These are phyloP conservation scores for Pneumocystis murina DNA, from an alignment of 1,139 yeast genomes.

Conservation along the genomic window DNA sequence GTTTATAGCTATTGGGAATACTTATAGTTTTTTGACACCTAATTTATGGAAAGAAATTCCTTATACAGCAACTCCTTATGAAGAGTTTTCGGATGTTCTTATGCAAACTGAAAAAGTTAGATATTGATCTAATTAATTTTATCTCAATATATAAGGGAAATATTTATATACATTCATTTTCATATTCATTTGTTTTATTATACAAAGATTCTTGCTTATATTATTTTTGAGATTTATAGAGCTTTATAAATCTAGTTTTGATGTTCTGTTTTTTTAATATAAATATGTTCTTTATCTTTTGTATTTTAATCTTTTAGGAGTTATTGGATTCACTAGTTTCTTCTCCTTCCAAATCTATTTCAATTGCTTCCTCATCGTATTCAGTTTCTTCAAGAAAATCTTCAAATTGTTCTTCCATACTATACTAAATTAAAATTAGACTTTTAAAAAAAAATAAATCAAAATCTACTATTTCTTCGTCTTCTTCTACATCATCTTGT, in stretches of 20 bases:
- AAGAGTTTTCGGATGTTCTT: conserved; percentile 13
- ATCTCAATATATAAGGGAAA: neutral
- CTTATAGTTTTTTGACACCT: conserved; percentile 99
- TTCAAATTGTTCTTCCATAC: conserved; percentile 4
- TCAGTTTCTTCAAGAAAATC: conserved; percentile 3
- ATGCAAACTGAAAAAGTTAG: neutral
- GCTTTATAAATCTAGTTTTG: no score
- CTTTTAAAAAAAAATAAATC: neutral
- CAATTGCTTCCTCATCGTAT: conserved; percentile 6
- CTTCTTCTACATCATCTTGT: conserved; percentile 14
- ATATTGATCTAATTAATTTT: neutral
- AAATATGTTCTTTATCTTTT: no score
- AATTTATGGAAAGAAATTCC: conserved; percentile 90
- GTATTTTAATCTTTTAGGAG: neutral
- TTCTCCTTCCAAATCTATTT: neutral
- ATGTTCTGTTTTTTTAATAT: no score
- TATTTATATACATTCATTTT: no score
- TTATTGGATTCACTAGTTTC: neutral
- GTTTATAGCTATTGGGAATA: conserved; percentile 83
- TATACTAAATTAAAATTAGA: conserved; percentile 5
- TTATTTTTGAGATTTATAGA: no score
- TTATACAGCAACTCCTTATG: conserved; percentile 13
- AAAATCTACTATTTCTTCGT: conserved; percentile 4
- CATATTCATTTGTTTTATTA: no score
- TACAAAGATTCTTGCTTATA: no score